Base-by-base conservation (phyloP, 2,329 filamentous ascomycete species). In the Chaetomiaceae sp. region DNA sequence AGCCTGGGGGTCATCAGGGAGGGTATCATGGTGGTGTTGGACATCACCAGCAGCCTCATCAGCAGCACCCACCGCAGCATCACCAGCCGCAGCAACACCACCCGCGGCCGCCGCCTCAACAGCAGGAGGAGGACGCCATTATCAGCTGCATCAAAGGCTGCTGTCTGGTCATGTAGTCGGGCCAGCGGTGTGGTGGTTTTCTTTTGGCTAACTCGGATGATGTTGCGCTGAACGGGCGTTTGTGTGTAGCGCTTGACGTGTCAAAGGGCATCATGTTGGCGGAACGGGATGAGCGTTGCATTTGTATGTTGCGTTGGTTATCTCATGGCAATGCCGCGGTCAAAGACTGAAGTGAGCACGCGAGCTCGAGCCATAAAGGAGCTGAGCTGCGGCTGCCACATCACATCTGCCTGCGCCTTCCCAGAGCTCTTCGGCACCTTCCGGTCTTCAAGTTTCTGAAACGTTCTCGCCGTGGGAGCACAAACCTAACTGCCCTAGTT, bases 121-220 rank as follows among this genome's bases (percentile, higher is more conserved):
- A 79, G 47, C 25, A 59, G 42, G 45, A 57, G 38, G 53, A 60
- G 37, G 53, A 39, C 6, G 54, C 48, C 15, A 29, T 60, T 11
- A 37, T 54, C 8, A 43, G 49, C 12, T 91, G 56, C 20, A 27
- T 62, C 51, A 83, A 83, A 69, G 73, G 72, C 54, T 91, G 87
- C 71, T 91, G 88, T 74, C 73, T 82, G 36, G 81, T 92, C 64
- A 91, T 91, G 88, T 92, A 74, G 73, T 19, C 1, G 27, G 27
- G 14, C 43, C 2, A 14, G 4, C 5, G 25, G n/a, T 6, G 19
- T 49, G 36, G 47, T 34, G 27, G 27, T 6, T 7, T 6, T 4
- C 4, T 4, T 12, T 22, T 25, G 43, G 7, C 12, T n/a, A 20
- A 9, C 46, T 19, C 38, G 19, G 36, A 45, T 22, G 38, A 19